phyloP scores from a whole-genome alignment of 495 filamentous ascomycete species.

The Wilcoxina mikolae region DNA sequence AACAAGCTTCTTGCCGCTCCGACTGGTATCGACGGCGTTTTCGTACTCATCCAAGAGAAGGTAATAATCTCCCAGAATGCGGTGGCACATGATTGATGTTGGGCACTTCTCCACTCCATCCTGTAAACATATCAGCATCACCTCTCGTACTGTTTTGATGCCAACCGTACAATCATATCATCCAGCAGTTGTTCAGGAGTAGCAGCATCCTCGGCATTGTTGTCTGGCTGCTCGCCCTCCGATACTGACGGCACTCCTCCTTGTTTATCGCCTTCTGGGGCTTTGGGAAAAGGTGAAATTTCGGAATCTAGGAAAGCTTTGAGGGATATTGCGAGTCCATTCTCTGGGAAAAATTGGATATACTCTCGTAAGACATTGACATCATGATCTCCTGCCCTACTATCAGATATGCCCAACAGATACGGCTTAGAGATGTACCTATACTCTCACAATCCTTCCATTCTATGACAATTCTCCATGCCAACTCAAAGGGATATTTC shows the following conservation, averaged over 20 bases:
- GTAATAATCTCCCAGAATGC: slow-evolving; percentile 74
- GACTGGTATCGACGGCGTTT: slow-evolving; percentile 60
- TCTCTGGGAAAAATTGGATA: slow-evolving; percentile 67
- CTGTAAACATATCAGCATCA: slow-evolving; percentile 9
- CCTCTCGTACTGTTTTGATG: background rate
- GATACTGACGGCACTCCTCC: slow-evolving; percentile 28
- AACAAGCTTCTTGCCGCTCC: slow-evolving; percentile 50
- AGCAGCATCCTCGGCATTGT: slow-evolving; percentile 21
- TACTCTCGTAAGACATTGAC: slow-evolving; percentile 60
- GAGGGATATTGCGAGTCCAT: slow-evolving; percentile 64
- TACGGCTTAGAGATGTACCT: slow-evolving; percentile 9
- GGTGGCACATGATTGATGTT: slow-evolving; percentile 65
- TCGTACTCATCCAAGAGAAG: slow-evolving; percentile 76
- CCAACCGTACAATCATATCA: slow-evolving; percentile 18
- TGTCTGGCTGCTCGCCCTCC: slow-evolving; percentile 30
- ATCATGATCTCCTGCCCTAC: slow-evolving; percentile 55
- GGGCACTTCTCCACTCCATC: slow-evolving; percentile 60
- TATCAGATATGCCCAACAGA: background rate
- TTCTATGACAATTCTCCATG: slow-evolving; percentile 79
- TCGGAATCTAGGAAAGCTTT: slow-evolving; percentile 68
- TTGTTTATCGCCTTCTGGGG: slow-evolving; percentile 28
- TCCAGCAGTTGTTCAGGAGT: slow-evolving; percentile 18
- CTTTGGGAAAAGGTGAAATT: slow-evolving; percentile 62
- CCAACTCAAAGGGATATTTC: slow-evolving; percentile 76
- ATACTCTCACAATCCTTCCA: slow-evolving; percentile 62